Conservation (phyloP, 225 moss, liverwort and hornwort genomes). For the Pseudoscleropodium purum region DNA sequence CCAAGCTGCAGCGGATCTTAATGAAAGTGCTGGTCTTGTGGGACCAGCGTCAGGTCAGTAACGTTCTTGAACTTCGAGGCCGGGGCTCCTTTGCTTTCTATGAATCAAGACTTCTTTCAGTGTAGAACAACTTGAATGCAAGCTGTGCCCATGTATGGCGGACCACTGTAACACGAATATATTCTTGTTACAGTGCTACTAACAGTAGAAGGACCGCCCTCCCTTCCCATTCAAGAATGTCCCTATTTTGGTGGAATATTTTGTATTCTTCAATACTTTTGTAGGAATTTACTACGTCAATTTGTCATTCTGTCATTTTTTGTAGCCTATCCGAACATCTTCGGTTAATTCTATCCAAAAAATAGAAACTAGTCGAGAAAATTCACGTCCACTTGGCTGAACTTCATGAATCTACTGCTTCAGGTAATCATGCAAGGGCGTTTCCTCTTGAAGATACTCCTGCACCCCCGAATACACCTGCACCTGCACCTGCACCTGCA, state of each 20-base stretch:
- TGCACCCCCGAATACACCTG: not conserved
- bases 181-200: not conserved
- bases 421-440: slow-evolving; percentile 7
- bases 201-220: not conserved
- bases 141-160: too few relatives aligned
- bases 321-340: not conserved
- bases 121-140: too few relatives aligned
- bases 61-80: not conserved
- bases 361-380: not conserved
- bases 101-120: not conserved
- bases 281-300: too few relatives aligned
- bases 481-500: not conserved
- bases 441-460: slow-evolving; percentile 10
- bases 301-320: not conserved
- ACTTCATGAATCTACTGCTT: not conserved
- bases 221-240: not conserved
- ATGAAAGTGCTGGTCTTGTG: slow-evolving; percentile 26
- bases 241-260: too few relatives aligned
- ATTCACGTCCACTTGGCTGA: too few relatives aligned
- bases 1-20: slow-evolving; percentile 60
- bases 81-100: not conserved
- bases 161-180: not conserved
- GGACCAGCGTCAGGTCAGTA: not conserved
- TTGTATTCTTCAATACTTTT: not conserved
- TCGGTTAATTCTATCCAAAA: too few relatives aligned